A percentile compares a stretch with the other conserved stretches of the same genome.
These are phyloP conservation scores for Colletotrichum orchidophilum DNA, from an alignment of 2,329 filamentous ascomycete genomes.

Conservation along the genomic window DNA sequence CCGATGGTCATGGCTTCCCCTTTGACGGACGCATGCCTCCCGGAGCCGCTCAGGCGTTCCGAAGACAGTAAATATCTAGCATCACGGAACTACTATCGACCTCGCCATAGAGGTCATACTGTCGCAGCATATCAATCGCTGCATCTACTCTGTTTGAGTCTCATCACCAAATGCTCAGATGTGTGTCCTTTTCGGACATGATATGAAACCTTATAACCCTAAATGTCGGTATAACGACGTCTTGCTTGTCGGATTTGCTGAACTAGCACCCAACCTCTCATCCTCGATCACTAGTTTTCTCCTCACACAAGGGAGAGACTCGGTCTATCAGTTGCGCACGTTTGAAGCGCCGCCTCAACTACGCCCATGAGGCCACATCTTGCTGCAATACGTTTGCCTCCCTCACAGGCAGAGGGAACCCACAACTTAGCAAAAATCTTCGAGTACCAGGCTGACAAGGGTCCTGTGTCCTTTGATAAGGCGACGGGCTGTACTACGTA, in stretches of 20 bases:
- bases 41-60: constrained; percentile 49
- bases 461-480: background rate
- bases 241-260: constrained; percentile 21
- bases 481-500: background rate
- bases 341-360: background rate
- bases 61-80: constrained; percentile 43
- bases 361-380: background rate
- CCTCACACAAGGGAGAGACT: background rate
- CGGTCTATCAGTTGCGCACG: background rate
- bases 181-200: constrained; percentile 1
- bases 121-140: constrained; percentile 11
- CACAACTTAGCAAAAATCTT: background rate
- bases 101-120: background rate
- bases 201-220: constrained; percentile 9
- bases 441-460: background rate
- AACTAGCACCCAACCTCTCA: constrained; percentile 3
- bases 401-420: background rate
- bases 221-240: constrained; percentile 11
- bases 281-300: constrained; percentile 1
- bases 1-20: constrained; percentile 59
- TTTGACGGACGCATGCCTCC: constrained; percentile 67
- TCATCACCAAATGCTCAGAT: constrained; percentile 5
- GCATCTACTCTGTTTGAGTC: constrained; percentile 8
- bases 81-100: background rate
- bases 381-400: background rate